Evolutionary conservation across 257 asterid species (phyloP), one percentile per base, ranked within the genome.

Genomic region (Marsdenia floribunda): DNA sequence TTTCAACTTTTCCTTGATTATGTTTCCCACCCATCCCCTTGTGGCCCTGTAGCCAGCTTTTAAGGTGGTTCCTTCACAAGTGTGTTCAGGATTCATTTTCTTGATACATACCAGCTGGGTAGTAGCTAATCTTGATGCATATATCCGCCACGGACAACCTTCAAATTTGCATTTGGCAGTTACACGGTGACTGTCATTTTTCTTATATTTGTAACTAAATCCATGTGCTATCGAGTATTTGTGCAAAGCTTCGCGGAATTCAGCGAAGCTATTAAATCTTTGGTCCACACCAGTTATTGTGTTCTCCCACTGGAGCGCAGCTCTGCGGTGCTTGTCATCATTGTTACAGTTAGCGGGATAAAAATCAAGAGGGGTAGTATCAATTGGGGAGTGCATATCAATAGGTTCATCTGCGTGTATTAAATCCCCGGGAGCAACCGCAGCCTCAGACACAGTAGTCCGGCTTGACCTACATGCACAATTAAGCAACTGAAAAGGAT

Each of bases 261-360:
- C 99, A 1, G 96, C 89, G 79, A 92, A 95, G 70, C 97, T 90
- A 79, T 87, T 89, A 81, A 95, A 95, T 80, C 98, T 86, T 82
- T 95, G 99, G 87, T 92, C 97, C 76, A 92, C 98, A 40, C 99
- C 99, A n/a, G 99, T 95, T 74, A 95, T 95, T 76, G 86, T 81
- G 75, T 95, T 88, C 85, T 90, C 93, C 99, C 99, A 95, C 85
- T 92, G 97, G 53, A 88, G 86, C 37, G 97, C 92, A 42, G 96
- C 99, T 86, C 90, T 86, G 73, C 92, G 85, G 68, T 92, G 96
- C 93, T 84, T 89, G 57, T 92, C 93, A 11, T 86, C 91, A 67
- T 73, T 85, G 68, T 54, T 78, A 70, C 77, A 70, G 68, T 54
- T 78, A 70, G 79, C 68, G 11, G 85, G 85, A 66, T 76, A 81